phyloP scores from a whole-genome alignment of 768 basidiomycete species.

The Sarcomyxa edulis region DNA sequence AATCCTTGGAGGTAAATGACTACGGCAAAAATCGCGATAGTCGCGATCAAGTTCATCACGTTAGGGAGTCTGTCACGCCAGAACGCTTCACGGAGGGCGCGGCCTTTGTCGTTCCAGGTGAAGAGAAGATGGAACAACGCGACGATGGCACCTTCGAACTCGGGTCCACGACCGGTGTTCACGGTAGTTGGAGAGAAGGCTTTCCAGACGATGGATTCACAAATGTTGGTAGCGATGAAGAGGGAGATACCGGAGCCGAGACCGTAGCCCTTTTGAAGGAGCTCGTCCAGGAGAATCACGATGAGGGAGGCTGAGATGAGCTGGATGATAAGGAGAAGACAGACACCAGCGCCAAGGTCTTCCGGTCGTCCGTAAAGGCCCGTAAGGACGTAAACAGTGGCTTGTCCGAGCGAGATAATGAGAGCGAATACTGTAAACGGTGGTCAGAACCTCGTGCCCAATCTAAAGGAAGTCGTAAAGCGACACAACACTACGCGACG shows the following conservation, averaged over 20 bases:
- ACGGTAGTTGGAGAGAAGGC: constrained; percentile 97
- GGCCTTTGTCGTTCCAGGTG: constrained; percentile 97
- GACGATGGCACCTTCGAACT: constrained; percentile 96
- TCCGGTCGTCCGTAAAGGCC: constrained; percentile 94
- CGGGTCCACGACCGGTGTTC: constrained; percentile 96
- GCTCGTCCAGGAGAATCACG: constrained; percentile 97
- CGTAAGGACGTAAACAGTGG: constrained; percentile 94
- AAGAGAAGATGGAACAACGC: constrained; percentile 96
- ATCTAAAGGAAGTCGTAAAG: constrained; percentile 3
- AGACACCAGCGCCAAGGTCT: constrained; percentile 94
- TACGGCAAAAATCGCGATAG: constrained; percentile 84
- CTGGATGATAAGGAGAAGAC: constrained; percentile 94
- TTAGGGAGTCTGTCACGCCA: constrained; percentile 97
- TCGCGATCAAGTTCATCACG: constrained; percentile 95
- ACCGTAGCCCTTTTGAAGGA: constrained; percentile 98
- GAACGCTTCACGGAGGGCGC: constrained; percentile 96
- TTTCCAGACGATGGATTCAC: constrained; percentile 99
- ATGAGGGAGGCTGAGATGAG: constrained; percentile 91
- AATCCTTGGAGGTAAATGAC: constrained; percentile 99
- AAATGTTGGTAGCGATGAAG: constrained; percentile 99
- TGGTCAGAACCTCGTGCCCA: background rate
- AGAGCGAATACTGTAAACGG: constrained; percentile 80
- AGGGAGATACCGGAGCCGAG: constrained; percentile 98
- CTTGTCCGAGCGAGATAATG: constrained; percentile 93
- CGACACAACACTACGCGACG: background rate